Base-by-base conservation (phyloP, 805 yeast genomes). In the Ogataea haglerorum region DNA sequence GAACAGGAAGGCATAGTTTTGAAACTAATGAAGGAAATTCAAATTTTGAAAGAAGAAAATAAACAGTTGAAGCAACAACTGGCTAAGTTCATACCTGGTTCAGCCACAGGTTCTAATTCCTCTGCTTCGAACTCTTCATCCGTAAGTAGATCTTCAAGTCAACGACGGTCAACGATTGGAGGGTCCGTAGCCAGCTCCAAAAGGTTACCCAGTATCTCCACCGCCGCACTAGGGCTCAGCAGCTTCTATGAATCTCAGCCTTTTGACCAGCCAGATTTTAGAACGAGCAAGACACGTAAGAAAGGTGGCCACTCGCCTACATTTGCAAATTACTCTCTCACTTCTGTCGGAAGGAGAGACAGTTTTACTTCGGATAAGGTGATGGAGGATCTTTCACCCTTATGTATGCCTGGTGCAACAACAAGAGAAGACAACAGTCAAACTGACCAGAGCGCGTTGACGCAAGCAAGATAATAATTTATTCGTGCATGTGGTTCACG, bases 1-100 rank as follows among this genome's bases (percentile, higher is more conserved):
- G 88, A 83, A 60, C 89, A 83, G 57, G 90, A 83, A 53, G 86
- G 85, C 2, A 79, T 82, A 17, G 89, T 82, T 14, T 63, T 82
- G 53, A 75, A 72, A 56, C 63, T 82, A 30, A 81, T 80, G 77
- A 72, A 74, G 39, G 87, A 82, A 54, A 80, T 83, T 25, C 67
- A 67, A 18, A 43, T 49, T 6, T 58, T 82, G 45, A 75, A 72
- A 48, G 76, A 75, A 13, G 86, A 80, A 49, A 77, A 75, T 49
- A 65, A 65, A 29, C 45, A 52, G 8, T 59, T 76, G 34, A 66
- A 59, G 51, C 58, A 56, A 14, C 63, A 60, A 33, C 39, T 65
- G 6, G 42, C 57, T 2, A 50, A 48, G 30, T 43, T 38, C 17
- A 22, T 45, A 42, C 46, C 54, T 13, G 37, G 43, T 15, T 34